phyloP scores from a whole-genome alignment of 2,329 filamentous ascomycete species.

The Hypoxylon sp. region DNA sequence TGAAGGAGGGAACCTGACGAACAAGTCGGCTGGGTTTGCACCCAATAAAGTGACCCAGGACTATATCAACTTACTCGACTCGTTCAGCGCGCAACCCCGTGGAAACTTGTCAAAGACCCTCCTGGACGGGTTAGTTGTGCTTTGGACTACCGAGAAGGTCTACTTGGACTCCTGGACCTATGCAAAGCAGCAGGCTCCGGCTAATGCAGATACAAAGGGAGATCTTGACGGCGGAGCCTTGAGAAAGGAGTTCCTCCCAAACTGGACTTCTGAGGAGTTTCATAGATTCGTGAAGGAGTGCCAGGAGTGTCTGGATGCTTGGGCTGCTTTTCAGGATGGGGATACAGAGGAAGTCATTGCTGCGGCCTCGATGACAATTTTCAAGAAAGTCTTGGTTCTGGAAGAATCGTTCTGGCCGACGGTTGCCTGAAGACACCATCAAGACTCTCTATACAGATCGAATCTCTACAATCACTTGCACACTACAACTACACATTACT shows the following conservation, averaged over 20 bases:
- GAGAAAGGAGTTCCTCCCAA: conserved; percentile 74
- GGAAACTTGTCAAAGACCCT: conserved; percentile 39
- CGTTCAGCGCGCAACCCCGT: conserved; percentile 42
- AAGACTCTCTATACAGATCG: background rate
- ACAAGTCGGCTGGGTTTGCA: conserved; percentile 39
- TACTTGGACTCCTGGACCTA: conserved; percentile 72
- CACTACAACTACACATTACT: background rate
- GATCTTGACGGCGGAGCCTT: conserved; percentile 75
- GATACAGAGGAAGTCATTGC: conserved; percentile 54
- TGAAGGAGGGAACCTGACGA: conserved; percentile 27
- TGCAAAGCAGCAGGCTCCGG: conserved; percentile 56
- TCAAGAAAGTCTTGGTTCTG: conserved; percentile 65
- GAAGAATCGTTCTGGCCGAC: conserved; percentile 64
- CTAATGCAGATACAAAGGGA: conserved; percentile 42
- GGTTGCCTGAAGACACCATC: conserved; percentile 29
- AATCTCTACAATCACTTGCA: background rate
- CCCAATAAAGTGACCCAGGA: conserved; percentile 45
- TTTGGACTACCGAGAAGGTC: conserved; percentile 81
- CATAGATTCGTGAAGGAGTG: conserved; percentile 61
- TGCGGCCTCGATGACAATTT: conserved; percentile 59
- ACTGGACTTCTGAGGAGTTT: conserved; percentile 76
- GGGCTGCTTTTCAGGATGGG: conserved; percentile 44
- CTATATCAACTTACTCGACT: conserved; percentile 51
- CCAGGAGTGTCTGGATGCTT: conserved; percentile 52
- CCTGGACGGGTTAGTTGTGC: conserved; percentile 77